Evolutionary conservation across 2,329 filamentous ascomycete genomes (phyloP), one percentile per base, ranked within the genome.

Genomic region (Diaporthe sp.): DNA sequence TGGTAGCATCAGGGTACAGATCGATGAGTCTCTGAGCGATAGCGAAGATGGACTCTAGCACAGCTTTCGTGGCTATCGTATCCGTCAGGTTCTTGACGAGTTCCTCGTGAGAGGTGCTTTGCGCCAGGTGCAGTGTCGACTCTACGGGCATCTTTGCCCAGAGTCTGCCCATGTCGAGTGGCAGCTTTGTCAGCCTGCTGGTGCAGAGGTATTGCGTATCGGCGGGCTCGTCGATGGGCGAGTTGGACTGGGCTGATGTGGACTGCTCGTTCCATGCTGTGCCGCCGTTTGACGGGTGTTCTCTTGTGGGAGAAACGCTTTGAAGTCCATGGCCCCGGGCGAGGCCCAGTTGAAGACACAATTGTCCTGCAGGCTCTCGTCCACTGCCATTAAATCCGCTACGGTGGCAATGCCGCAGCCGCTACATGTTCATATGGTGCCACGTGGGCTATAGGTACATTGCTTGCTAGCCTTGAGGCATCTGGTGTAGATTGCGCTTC

Each of bases 361-460:
- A 7, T 35, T 25, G n/a, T 30, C 32, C 50, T 58, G 13, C 55
- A 51, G 44, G 19, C n/a, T 59, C 27, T 58, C 35, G 25, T 59
- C 53, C 30, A 59, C 8, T 47, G 30, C 47, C 35, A 66, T 72
- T 6, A 55, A 4, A 44, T 55, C 42, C 5, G 47, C 59, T 7
- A 42, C 35, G 7, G 50, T 37, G 8, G 19, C 19, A 35, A 32
- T 1, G 22, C 17, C 27, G 30, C 80, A 55, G 77, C 71, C 75
- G 58, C 76, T 72, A 12, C 73, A 63, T 63, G 72, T 75, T 15
- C 75, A 73, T 5, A 72, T 74, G 19, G 79, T 81, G 44, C 76
- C 77, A 35, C 75, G 71, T 13, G 86, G 85, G 47, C 85, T 88
- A 77, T 86, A 88, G 58, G 85, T 72, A 73, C 86, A 88, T 8